Conservation (phyloP, 371 early-diverging fungal genomes). For the Mucor irregularis region DNA sequence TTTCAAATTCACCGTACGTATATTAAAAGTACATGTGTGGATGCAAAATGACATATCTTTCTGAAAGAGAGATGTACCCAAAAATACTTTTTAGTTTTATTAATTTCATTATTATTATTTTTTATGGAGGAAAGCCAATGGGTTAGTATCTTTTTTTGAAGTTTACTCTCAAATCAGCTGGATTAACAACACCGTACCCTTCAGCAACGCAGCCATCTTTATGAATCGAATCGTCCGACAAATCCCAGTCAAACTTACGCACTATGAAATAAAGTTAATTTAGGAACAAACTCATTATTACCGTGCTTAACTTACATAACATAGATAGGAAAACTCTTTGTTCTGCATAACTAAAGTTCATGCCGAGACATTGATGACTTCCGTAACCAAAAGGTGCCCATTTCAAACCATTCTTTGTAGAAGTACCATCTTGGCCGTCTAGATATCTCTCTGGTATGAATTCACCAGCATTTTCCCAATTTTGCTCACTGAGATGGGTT, state of each 20-base stretch:
- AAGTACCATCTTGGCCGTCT: constrained; percentile 8
- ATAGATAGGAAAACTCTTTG: constrained; percentile 46
- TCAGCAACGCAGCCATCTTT: not conserved
- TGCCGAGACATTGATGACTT: constrained; percentile 48
- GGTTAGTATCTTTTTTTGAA: constrained; percentile 17
- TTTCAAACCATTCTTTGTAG: constrained; percentile 19
- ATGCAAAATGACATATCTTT: too few relatives aligned
- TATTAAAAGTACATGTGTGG: too few relatives aligned
- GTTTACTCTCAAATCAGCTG: not conserved
- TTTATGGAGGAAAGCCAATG: too few relatives aligned
- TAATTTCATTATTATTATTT: too few relatives aligned
- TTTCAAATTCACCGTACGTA: too few relatives aligned
- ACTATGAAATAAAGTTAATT: constrained; percentile 4
- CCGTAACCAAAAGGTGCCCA: constrained; percentile 54
- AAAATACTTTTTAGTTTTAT: too few relatives aligned
- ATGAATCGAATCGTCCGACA: constrained; percentile 22
- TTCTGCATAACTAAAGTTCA: constrained; percentile 50
- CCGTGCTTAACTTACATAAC: constrained; percentile 35
- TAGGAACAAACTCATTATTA: too few relatives aligned
- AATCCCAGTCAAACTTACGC: constrained; percentile 18
- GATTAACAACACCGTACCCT: not conserved
- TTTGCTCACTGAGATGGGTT: constrained; percentile 13
- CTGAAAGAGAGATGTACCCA: too few relatives aligned
- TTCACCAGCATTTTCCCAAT: constrained; percentile 20
- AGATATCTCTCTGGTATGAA: constrained; percentile 28